Percentiles rank a stretch among this genome's conserved stretches.
Conservation (phyloP, 2,329 filamentous ascomycete genomes). For the Tolypocladium amazonense region DNA sequence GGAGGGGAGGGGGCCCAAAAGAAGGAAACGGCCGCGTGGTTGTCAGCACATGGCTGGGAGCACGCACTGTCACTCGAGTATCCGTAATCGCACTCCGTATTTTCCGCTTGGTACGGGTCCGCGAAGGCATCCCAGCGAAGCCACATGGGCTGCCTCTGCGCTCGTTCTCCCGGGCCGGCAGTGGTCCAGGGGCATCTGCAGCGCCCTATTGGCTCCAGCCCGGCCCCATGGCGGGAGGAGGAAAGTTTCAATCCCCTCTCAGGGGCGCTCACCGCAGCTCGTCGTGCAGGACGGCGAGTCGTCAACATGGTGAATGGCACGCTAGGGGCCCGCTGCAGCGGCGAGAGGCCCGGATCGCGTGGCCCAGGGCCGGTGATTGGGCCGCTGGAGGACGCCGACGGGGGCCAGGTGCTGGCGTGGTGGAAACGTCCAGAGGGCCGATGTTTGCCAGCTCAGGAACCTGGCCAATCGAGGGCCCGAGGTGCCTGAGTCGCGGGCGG, state of each 20-base stretch:
- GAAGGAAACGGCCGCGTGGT: not conserved
- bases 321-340: not conserved
- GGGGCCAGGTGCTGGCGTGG: too few species aligned
- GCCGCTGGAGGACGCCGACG: not conserved
- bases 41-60: not conserved
- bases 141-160: not conserved
- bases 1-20: not conserved
- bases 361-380: not conserved
- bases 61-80: too few species aligned
- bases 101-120: too few species aligned
- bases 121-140: not conserved
- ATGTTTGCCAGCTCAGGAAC: constrained; percentile 12
- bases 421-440: not conserved
- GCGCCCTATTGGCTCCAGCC: not conserved
- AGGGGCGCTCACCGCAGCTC: not conserved
- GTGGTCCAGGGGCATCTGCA: not conserved
- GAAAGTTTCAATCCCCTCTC: not conserved
- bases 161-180: not conserved
- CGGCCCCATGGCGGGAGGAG: not conserved
- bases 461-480: constrained; percentile 15
- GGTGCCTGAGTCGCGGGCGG: constrained; percentile 12
- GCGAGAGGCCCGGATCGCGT: not conserved
- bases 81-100: not conserved
- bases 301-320: not conserved
- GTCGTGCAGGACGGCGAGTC: not conserved